These are phyloP conservation scores for Penicillium sumatraense DNA, from an alignment of 2,329 filamentous ascomycete species.

Conservation along the genomic window DNA sequence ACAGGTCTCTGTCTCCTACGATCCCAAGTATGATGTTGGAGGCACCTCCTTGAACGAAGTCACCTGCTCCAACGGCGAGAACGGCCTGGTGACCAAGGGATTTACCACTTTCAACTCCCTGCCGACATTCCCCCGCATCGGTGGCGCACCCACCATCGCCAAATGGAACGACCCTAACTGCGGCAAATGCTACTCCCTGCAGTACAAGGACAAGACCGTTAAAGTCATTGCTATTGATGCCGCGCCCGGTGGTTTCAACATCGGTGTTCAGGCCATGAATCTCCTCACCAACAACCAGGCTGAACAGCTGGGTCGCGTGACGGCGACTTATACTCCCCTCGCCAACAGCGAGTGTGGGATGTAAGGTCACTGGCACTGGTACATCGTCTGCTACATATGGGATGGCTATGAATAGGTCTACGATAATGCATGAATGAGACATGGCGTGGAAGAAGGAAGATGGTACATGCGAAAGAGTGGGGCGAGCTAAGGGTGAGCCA, in stretches of 20 bases:
- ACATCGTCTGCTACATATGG: no score
- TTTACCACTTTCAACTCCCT: conserved; percentile 49
- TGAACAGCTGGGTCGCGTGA: conserved; percentile 47
- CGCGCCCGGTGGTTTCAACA: conserved; percentile 52
- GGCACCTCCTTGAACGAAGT: conserved; percentile 60
- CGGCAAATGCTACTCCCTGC: conserved; percentile 58
- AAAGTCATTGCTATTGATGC: conserved; percentile 56
- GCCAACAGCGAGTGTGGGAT: conserved; percentile 18
- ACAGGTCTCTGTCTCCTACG: conserved; percentile 66
- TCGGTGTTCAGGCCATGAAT: conserved; percentile 55
- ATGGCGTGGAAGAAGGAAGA: not conserved
- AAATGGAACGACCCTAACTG: conserved; percentile 55
- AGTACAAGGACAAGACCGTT: conserved; percentile 52
- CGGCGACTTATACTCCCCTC: conserved; percentile 33
- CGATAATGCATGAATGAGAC: conserved; percentile 2
- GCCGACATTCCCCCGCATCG: conserved; percentile 54
- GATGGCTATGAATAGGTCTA: not conserved
- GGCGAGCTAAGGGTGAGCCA: no score
- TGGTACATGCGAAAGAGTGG: not conserved
- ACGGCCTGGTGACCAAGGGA: conserved; percentile 39
- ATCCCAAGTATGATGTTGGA: conserved; percentile 70
- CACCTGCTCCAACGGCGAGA: conserved; percentile 42
- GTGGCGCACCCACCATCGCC: conserved; percentile 52
- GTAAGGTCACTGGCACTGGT: no score
- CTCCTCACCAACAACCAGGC: conserved; percentile 53